phyloP scores from a whole-genome alignment of 2,329 filamentous ascomycete genomes.

The Penicillium capsulatum region DNA sequence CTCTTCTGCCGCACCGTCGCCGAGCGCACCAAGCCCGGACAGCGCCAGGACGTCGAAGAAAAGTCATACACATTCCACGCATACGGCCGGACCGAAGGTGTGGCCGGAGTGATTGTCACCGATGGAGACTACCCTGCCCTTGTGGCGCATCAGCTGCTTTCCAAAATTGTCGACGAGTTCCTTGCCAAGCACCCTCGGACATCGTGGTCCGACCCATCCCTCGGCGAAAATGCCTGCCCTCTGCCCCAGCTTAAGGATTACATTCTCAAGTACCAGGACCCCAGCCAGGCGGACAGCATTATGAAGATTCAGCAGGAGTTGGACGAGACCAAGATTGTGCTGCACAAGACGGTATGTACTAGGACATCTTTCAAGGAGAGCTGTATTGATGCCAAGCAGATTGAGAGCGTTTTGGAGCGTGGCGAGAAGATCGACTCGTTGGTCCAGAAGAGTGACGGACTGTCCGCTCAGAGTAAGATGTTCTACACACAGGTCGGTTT shows the following conservation, averaged over 20 bases:
- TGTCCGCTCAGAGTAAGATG: slow-evolving; percentile 93
- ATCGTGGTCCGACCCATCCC: slow-evolving; percentile 56
- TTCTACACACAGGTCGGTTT: slow-evolving; percentile 71
- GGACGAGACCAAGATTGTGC: slow-evolving; percentile 93
- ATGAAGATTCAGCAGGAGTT: slow-evolving; percentile 95
- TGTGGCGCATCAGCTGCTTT: slow-evolving; percentile 80
- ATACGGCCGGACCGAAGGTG: slow-evolving; percentile 65
- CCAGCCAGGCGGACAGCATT: slow-evolving; percentile 83
- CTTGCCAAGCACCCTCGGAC: slow-evolving; percentile 68
- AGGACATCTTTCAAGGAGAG: neutral
- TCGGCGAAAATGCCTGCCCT: slow-evolving; percentile 48
- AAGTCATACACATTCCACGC: slow-evolving; percentile 60
- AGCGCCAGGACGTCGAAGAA: slow-evolving; percentile 74
- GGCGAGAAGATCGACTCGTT: slow-evolving; percentile 96
- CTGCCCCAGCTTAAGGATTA: slow-evolving; percentile 79
- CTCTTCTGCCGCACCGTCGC: slow-evolving; percentile 84
- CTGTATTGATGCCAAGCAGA: slow-evolving; percentile 13
- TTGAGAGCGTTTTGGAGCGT: slow-evolving; percentile 60
- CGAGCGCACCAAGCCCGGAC: slow-evolving; percentile 73
- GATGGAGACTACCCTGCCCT: slow-evolving; percentile 71
- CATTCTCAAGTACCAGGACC: slow-evolving; percentile 75
- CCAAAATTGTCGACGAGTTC: slow-evolving; percentile 86
- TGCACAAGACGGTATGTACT: slow-evolving; percentile 86
- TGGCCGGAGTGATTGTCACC: slow-evolving; percentile 72
- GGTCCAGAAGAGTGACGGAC: slow-evolving; percentile 85